Conservation (phyloP, 1,284 basidiomycete species). For the Moesziomyces globuligerus region DNA sequence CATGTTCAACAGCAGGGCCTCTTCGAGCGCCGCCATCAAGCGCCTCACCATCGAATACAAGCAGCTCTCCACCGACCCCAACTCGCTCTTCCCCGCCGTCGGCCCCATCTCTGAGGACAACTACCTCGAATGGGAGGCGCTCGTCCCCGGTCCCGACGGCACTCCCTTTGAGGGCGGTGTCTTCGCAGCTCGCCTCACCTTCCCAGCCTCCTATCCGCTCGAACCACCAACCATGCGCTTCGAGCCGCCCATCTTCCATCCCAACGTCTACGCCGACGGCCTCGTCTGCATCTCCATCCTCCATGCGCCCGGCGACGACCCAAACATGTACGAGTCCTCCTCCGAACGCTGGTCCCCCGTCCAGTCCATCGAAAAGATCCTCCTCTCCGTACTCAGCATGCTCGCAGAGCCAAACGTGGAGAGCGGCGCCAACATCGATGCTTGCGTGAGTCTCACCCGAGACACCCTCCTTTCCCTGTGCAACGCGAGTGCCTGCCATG, state of each 20-base stretch:
- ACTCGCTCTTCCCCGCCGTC: slow-evolving; percentile 67
- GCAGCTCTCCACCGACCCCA: slow-evolving; percentile 63
- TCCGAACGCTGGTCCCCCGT: slow-evolving; percentile 98
- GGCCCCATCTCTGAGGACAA: slow-evolving; percentile 92
- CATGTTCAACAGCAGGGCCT: slow-evolving; percentile 53
- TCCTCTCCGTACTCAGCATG: slow-evolving; percentile 93
- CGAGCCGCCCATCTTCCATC: slow-evolving; percentile 95
- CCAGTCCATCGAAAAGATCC: slow-evolving; percentile 93
- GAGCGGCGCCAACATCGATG: slow-evolving; percentile 94
- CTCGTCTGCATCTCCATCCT: slow-evolving; percentile 98
- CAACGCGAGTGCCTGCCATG: too few relatives aligned
- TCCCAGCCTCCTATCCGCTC: slow-evolving; percentile 72
- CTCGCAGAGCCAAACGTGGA: slow-evolving; percentile 99
- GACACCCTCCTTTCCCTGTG: too few relatives aligned
- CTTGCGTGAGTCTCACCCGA: slow-evolving; percentile 65
- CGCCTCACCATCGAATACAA: slow-evolving; percentile 67
- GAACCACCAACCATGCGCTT: slow-evolving; percentile 80
- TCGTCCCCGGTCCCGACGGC: slow-evolving; percentile 94
- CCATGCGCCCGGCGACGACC: slow-evolving; percentile 93
- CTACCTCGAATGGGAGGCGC: slow-evolving; percentile 97
- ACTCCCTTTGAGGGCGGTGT: slow-evolving; percentile 99
- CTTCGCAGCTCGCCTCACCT: slow-evolving; percentile 86
- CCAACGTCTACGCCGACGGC: slow-evolving; percentile 95
- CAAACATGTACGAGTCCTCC: slow-evolving; percentile 80
- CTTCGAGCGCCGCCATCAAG: slow-evolving; percentile 60